Conservation (phyloP, 2,329 filamentous ascomycete species). For the Grosmannia penicillata region DNA sequence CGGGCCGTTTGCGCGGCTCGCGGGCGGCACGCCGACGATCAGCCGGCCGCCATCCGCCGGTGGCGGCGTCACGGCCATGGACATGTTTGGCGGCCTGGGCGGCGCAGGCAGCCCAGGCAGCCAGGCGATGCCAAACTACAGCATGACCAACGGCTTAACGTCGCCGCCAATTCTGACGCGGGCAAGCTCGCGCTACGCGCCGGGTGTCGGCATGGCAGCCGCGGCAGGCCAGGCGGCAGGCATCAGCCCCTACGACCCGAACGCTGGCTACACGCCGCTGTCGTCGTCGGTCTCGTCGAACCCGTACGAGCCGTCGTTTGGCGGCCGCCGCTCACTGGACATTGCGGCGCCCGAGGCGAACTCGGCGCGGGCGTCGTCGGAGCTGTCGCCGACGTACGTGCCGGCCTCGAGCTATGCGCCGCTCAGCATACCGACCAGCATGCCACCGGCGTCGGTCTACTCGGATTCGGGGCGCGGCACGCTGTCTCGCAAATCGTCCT, state of each 20-base stretch:
- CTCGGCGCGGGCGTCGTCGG: constrained; percentile 22
- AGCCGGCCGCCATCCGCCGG: constrained; percentile 58
- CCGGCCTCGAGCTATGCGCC: too few species aligned
- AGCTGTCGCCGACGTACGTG: constrained; percentile 22
- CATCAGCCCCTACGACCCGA: constrained; percentile 14
- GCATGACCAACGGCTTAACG: constrained; percentile 14
- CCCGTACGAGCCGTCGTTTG: constrained; percentile 12
- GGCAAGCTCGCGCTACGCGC: constrained; percentile 36
- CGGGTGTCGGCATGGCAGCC: constrained; percentile 19
- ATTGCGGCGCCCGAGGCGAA: constrained; percentile 4
- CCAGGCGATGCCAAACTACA: constrained; percentile 18
- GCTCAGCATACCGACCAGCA: constrained; percentile 19
- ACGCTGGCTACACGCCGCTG: constrained; percentile 14
- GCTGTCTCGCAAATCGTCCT: constrained; percentile 14
- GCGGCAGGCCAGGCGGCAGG: constrained; percentile 9
- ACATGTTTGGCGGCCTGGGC: constrained; percentile 50
- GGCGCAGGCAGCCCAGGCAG: constrained; percentile 15
- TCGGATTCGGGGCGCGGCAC: constrained; percentile 10
- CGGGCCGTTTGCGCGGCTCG: constrained; percentile 72
- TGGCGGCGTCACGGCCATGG: constrained; percentile 48
- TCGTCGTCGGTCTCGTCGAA: constrained; percentile 3
- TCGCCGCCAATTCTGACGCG: constrained; percentile 23
- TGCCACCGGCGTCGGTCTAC: constrained; percentile 17
- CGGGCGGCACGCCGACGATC: constrained; percentile 59
- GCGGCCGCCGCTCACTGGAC: constrained; percentile 5